Base-by-base conservation (phyloP, 768 basidiomycete genomes). In the Lactarius pseudohatsudake region DNA sequence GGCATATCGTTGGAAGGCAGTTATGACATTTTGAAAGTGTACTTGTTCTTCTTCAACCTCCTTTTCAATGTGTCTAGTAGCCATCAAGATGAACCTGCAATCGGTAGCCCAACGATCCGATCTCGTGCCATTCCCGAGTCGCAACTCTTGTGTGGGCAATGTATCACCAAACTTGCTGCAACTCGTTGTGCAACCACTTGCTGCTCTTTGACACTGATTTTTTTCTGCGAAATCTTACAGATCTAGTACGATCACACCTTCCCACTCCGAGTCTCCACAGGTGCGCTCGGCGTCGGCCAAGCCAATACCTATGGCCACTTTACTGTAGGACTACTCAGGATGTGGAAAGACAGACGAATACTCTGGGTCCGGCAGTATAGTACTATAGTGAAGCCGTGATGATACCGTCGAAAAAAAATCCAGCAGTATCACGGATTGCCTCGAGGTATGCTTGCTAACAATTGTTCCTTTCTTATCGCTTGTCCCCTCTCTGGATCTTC, bases 11-110 rank as follows among this genome's bases (percentile, higher is more conserved):
- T 83, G 80, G 74, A 93, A 95, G 0, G 91, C 87, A 1, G 82
- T 75, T 28, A 94, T 81, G 45, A 96, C 90, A 72, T 90, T 87
- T 6, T 84, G 77, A 74, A 95, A 94, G 70, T 92, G 89, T 20
- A 78, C 77, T 70, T 86, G 81, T 75, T 95, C 92, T 76, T 86
- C 84, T 40, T 76, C 74, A 4, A 79, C 80, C 63, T 75, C 77
- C 45, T 75, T 65, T 28, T 54, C 57, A 7, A 38, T 28, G 36
- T 62, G 57, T 59, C 43, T 55, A 45, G 65, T 30, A 22, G 62
- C 69, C 66, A 69, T 69, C 59, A 16, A 61, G 16, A 61, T 26
- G 22, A 50, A 53, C 2, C 50, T 53, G 26, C 50, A 53, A 28
- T 26, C 22, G 47, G 26, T 26, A 26, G 13, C 26, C 11, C 26